Conservation (phyloP, 495 filamentous ascomycete genomes). For the Penicillium coffeae region DNA sequence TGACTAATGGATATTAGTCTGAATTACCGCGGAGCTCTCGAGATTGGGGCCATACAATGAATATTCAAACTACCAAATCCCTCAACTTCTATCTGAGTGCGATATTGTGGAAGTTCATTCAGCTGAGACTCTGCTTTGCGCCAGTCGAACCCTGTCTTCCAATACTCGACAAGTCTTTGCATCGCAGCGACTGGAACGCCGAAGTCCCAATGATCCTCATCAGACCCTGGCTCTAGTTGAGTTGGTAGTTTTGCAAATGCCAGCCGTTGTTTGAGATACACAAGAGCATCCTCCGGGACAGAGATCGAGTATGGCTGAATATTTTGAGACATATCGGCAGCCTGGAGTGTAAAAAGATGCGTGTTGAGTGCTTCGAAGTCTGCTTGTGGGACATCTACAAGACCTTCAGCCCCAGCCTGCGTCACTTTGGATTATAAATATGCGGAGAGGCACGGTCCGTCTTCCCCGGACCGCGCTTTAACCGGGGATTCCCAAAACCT, state of each 20-base stretch:
- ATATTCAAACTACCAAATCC: constrained; percentile 38
- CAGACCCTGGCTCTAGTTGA: constrained; percentile 28
- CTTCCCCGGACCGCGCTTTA: too few relatives aligned
- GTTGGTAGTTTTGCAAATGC: constrained; percentile 33
- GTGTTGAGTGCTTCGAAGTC: too few relatives aligned
- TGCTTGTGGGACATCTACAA: too few relatives aligned
- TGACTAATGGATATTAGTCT: constrained; percentile 13
- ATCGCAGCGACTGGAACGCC: constrained; percentile 39
- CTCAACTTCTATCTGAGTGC: constrained; percentile 36
- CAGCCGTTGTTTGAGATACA: constrained; percentile 36
- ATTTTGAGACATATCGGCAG: constrained; percentile 9
- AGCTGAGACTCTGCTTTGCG: constrained; percentile 36
- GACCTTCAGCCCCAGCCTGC: too few relatives aligned
- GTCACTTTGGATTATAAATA: too few relatives aligned
- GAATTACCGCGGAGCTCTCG: background rate
- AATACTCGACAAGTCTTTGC: constrained; percentile 32
- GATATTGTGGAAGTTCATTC: constrained; percentile 43
- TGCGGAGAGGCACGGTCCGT: too few relatives aligned
- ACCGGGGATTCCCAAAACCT: too few relatives aligned
- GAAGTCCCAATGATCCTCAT: constrained; percentile 33
- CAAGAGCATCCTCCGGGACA: constrained; percentile 33
- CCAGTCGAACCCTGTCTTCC: constrained; percentile 42
- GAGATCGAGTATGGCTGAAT: constrained; percentile 30
- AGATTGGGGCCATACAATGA: constrained; percentile 26
- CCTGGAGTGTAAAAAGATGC: background rate